Evolutionary conservation across 768 basidiomycete genomes (phyloP).

Genomic region (Chlorophyllum brunneum): DNA sequence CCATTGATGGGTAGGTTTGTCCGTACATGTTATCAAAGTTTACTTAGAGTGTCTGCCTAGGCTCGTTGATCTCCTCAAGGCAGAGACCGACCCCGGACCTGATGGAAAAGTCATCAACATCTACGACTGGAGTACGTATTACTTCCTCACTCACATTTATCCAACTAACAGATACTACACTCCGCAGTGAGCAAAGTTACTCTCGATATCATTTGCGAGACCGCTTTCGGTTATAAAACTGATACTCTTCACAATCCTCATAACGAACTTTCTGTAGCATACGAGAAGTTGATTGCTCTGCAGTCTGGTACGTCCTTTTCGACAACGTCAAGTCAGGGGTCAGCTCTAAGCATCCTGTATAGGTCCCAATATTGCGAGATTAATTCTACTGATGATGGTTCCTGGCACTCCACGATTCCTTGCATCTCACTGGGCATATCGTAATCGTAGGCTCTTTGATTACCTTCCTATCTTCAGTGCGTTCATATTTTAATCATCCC

Average conservation of each 20-base stretch:
- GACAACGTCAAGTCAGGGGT: neutral
- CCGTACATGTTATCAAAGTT: neutral
- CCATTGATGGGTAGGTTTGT: conserved; percentile 31
- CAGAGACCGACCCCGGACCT: neutral
- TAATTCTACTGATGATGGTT: conserved; percentile 24
- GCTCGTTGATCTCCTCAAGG: conserved; percentile 20
- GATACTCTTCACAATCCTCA: conserved; percentile 34
- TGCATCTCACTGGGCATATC: conserved; percentile 26
- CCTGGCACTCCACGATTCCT: conserved; percentile 24
- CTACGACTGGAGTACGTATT: conserved; percentile 34
- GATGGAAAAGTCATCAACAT: conserved; percentile 28
- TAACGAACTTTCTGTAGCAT: conserved; percentile 35
- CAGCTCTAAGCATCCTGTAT: neutral
- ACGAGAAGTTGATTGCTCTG: conserved; percentile 28
- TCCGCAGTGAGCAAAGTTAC: conserved; percentile 35
- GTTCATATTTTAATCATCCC: neutral
- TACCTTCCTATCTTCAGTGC: conserved; percentile 15
- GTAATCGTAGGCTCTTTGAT: conserved; percentile 20
- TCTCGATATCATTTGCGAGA: conserved; percentile 39
- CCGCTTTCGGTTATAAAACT: conserved; percentile 35
- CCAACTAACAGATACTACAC: neutral
- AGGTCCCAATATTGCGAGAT: conserved; percentile 27
- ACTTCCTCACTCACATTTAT: neutral
- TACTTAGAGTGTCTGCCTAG: neutral
- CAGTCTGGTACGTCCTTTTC: conserved; percentile 24